Conservation (phyloP, 352 stramenopile genomes). For the Phytophthora agathidicida region DNA sequence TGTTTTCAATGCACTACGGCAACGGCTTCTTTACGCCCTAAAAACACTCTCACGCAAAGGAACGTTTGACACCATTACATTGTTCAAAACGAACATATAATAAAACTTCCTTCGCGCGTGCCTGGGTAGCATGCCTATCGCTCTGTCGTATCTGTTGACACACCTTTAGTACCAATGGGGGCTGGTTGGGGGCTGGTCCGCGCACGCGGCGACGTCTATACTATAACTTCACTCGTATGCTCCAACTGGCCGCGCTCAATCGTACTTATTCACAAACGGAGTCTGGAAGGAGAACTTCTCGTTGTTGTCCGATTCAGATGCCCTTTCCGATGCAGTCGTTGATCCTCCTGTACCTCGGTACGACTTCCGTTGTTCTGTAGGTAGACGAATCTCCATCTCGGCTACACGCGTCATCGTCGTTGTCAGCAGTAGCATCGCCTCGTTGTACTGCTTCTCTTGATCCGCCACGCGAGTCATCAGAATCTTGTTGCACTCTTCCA, state of each 20-base stretch:
- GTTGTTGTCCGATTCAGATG: constrained; percentile 45
- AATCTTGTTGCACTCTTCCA: constrained; percentile 82
- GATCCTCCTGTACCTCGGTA: constrained; percentile 50
- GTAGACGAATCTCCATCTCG: constrained; percentile 80
- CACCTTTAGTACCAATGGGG: constrained; percentile 20
- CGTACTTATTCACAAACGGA: constrained; percentile 70
- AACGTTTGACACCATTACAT: constrained; percentile 16
- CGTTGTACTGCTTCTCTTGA: constrained; percentile 87
- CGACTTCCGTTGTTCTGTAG: constrained; percentile 51
- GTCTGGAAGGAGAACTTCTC: constrained; percentile 64
- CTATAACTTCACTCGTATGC: constrained; percentile 40
- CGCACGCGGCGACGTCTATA: constrained; percentile 32
- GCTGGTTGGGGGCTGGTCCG: constrained; percentile 12
- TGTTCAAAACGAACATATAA: constrained; percentile 28
- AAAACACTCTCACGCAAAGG: neutral
- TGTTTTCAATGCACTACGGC: too few relatives aligned
- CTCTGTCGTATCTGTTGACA: constrained; percentile 21
- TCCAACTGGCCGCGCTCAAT: constrained; percentile 30
- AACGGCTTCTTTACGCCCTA: too few relatives aligned
- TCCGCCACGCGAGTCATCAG: constrained; percentile 69
- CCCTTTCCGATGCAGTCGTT: constrained; percentile 55
- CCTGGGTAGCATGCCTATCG: constrained; percentile 13
- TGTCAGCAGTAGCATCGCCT: constrained; percentile 85
- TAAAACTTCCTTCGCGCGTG: constrained; percentile 32
- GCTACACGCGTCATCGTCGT: constrained; percentile 87